Base-by-base conservation (phyloP, 2,329 filamentous ascomycete species). In the Seiridium cupressi region DNA sequence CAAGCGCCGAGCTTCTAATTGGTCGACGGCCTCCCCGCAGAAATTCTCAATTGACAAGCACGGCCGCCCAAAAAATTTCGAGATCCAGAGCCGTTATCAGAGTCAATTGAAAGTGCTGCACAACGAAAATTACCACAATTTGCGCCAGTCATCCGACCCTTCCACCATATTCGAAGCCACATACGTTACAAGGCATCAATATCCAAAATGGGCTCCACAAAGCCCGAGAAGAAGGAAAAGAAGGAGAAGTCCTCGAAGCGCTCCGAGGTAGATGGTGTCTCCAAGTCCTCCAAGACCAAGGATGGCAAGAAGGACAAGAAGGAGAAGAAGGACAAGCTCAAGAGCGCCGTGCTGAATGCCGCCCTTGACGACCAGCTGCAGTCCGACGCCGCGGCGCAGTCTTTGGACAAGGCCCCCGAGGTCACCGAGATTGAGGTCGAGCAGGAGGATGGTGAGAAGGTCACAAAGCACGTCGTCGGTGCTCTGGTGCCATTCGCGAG, bases 401-500 rank as follows among this genome's bases (percentile, higher is more conserved):
- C 77, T 44, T 72, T 77, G n/a, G 77, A 73, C n/a, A 74, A 72
- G 51, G 72, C 70, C 44, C 70, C 72, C 42, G 66, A 73, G 53
- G 71, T 76, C 38, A 76, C 77, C 63, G 77, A 77, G 51, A 74
- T 74, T 47, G 79, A 81, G 66, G 79, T 77, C 56, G 78, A 74
- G 11, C 70, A 71, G 18, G 75, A 77, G 51, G 82, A 54, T 76
- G 82, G 61, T 73, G 54, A 32, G 6, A 77, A 76, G 65, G 68
- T 76, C 48, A 77, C 81, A 57, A 77, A 78, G 51, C 73, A 73
- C 55, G 73, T 80, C 46, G 77, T 83, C 58, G 80, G 82, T 68
- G 87, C 89, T 61, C 80, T 96, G 53, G 91, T 96, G 59, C 90
- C 93, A 36, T 95, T 97, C 72, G 92, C 93, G 60, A 83, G 90